These are phyloP conservation scores for Macrophomina tecta DNA, from an alignment of 2,329 filamentous ascomycete genomes.

Conservation along the genomic window DNA sequence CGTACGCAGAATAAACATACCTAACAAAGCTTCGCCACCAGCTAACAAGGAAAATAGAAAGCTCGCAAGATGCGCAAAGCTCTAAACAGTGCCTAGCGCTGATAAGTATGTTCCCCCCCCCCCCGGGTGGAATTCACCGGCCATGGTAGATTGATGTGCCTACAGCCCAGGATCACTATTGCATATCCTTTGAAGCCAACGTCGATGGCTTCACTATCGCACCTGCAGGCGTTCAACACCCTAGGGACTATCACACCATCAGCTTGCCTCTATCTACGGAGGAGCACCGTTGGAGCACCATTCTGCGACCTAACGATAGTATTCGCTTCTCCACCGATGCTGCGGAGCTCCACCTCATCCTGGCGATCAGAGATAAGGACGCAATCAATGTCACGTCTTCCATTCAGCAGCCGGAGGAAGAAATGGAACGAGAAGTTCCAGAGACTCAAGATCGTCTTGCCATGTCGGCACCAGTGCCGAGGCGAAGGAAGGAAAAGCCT, in stretches of 20 bases:
- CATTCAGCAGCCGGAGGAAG: not conserved
- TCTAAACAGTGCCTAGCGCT: not conserved
- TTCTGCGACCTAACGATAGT: constrained; percentile 11
- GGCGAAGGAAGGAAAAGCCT: not conserved
- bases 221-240: not conserved
- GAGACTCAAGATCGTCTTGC: not conserved
- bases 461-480: not conserved
- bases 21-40: not conserved
- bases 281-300: not conserved
- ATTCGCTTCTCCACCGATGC: not conserved
- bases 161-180: not conserved
- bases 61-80: not conserved
- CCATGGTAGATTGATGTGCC: not conserved
- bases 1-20: not conserved
- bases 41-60: not conserved
- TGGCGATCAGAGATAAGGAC: not conserved
- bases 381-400: constrained; percentile 11
- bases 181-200: not conserved
- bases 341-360: not conserved
- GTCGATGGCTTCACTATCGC: not conserved
- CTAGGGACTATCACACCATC: not conserved
- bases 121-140: not conserved
- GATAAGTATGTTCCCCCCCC: not conserved
- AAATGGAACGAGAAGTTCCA: not conserved
- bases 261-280: not conserved